These are phyloP conservation scores for Malassezia psittaci DNA, from an alignment of 1,284 basidiomycete genomes.

Conservation along the genomic window DNA sequence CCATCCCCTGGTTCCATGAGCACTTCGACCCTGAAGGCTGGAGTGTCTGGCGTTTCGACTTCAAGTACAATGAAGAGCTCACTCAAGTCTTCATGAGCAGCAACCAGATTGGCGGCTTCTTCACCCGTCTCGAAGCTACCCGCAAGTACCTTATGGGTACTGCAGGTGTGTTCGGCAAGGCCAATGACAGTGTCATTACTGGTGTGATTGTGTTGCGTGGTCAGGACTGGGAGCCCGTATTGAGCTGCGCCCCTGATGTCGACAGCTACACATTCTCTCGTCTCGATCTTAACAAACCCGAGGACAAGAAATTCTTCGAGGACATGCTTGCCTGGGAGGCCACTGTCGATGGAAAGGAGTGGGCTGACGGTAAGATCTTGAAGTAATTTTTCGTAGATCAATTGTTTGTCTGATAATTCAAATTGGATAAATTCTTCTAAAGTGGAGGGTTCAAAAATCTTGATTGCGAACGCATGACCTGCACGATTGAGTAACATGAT, in stretches of 20 bases:
- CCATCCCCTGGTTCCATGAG: conserved; percentile 40
- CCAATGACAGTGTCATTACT: conserved; percentile 55
- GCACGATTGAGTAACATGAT: too few species aligned
- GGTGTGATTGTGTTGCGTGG: conserved; percentile 78
- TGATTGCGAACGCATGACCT: too few species aligned
- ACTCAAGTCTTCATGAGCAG: conserved; percentile 56
- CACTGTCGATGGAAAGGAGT: conserved; percentile 29
- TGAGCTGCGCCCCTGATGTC: conserved; percentile 66
- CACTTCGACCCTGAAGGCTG: conserved; percentile 82
- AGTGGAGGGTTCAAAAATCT: background rate
- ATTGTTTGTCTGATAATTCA: background rate
- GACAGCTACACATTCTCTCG: conserved; percentile 76
- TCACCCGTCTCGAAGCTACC: conserved; percentile 62
- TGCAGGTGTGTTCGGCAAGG: conserved; percentile 72
- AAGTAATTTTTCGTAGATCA: conserved; percentile 25
- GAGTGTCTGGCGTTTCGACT: conserved; percentile 84
- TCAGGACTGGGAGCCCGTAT: conserved; percentile 47
- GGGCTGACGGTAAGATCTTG: conserved; percentile 43
- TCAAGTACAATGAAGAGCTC: conserved; percentile 94
- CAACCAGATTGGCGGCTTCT: conserved; percentile 75
- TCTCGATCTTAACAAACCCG: conserved; percentile 42
- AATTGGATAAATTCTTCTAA: background rate
- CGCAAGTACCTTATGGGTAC: conserved; percentile 68
- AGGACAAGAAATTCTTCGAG: conserved; percentile 48
- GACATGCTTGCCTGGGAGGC: conserved; percentile 47